phyloP scores from a whole-genome alignment of 306 rosid species.

The Inga leiocalycina region DNA sequence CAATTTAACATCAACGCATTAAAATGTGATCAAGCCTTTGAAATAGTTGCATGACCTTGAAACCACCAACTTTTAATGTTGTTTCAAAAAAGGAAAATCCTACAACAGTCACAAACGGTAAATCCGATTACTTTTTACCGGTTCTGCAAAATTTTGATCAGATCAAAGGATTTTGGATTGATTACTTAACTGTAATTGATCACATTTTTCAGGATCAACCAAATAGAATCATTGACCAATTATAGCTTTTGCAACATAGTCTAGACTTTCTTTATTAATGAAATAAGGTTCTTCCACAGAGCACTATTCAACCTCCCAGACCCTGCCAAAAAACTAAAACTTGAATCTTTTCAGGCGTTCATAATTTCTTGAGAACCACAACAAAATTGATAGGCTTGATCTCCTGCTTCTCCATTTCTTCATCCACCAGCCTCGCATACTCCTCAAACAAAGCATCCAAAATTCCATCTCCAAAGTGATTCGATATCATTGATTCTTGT shows the following conservation, averaged over 20 bases:
- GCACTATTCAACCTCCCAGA: background rate
- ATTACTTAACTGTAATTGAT: background rate
- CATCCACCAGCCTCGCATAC: constrained; percentile 61
- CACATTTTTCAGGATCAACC: background rate
- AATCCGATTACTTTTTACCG: too few species aligned
- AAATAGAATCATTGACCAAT: background rate
- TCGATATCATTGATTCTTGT: constrained; percentile 78
- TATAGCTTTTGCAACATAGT: background rate
- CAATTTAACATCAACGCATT: too few species aligned
- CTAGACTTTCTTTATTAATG: background rate
- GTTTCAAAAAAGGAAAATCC: too few species aligned
- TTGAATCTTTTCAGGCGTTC: background rate
- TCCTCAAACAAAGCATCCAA: constrained; percentile 68
- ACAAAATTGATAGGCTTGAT: constrained; percentile 67
- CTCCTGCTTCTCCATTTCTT: constrained; percentile 62
- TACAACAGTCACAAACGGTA: too few species aligned
- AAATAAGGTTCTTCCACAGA: background rate
- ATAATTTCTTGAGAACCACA: constrained; percentile 49
- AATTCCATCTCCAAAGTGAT: constrained; percentile 77
- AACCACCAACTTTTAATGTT: too few species aligned
- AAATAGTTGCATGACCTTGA: too few species aligned
- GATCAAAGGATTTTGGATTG: background rate
- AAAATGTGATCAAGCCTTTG: too few species aligned
- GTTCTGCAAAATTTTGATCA: too few species aligned
- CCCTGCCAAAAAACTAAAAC: background rate